A percentile compares a stretch with the other conserved stretches of the same genome.
Conservation (phyloP, 495 filamentous ascomycete species). For the Eremomyces bilateralis region DNA sequence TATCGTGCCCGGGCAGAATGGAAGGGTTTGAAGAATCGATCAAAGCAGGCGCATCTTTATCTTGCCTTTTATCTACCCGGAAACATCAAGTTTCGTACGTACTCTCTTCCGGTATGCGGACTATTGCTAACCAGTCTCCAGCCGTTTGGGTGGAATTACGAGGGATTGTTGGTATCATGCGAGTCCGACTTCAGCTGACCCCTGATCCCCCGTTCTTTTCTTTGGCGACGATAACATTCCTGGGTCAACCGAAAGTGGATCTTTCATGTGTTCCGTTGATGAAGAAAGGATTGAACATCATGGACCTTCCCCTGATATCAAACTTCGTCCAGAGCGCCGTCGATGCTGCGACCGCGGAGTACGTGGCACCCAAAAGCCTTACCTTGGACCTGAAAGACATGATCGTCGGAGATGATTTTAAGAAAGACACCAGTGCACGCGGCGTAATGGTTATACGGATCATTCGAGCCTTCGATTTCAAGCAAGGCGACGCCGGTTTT, state of each 20-base stretch:
- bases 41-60: slow-evolving; percentile 47
- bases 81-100: slow-evolving; percentile 29
- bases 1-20: slow-evolving; percentile 32
- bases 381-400: slow-evolving; percentile 53
- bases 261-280: slow-evolving; percentile 44
- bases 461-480: slow-evolving; percentile 39
- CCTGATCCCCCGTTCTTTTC: slow-evolving; percentile 54
- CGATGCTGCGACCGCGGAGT: slow-evolving; percentile 45
- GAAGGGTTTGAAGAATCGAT: slow-evolving; percentile 33
- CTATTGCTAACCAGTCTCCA: slow-evolving; percentile 5
- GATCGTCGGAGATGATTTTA: slow-evolving; percentile 54
- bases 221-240: slow-evolving; percentile 45
- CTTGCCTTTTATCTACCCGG: slow-evolving; percentile 44
- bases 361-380: slow-evolving; percentile 51
- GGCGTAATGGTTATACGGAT: slow-evolving; percentile 45
- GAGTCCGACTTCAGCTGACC: slow-evolving; percentile 41
- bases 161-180: slow-evolving; percentile 40
- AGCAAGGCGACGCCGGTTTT: slow-evolving; percentile 38
- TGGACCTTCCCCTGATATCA: slow-evolving; percentile 48
- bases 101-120: background rate
- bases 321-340: slow-evolving; percentile 53
- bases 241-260: slow-evolving; percentile 57
- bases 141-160: slow-evolving; percentile 51
- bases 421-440: slow-evolving; percentile 41
- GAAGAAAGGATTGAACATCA: slow-evolving; percentile 43